Evolutionary conservation across 805 yeast genomes (phyloP).

Genomic region (Saturnispora galanensis): DNA sequence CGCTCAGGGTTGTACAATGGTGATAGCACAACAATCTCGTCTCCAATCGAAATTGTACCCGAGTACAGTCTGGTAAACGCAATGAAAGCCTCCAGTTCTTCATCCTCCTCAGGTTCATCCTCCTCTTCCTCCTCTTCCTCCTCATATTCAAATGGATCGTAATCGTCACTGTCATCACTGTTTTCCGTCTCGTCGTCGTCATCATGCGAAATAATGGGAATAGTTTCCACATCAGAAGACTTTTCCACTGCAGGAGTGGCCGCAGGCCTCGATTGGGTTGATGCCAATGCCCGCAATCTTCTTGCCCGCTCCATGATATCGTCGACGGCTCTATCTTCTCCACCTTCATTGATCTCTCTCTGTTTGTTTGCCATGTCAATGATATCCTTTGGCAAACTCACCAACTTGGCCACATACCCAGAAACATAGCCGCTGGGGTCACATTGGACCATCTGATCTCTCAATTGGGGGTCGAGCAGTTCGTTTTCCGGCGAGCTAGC

Average conservation of each 20-base stretch:
- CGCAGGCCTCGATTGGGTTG: conserved; percentile 1
- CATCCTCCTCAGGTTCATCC: conserved; percentile 24
- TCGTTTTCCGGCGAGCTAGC: conserved; percentile 44
- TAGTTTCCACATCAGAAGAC: too few species aligned
- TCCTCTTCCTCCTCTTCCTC: conserved; percentile 4
- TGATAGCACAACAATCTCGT: conserved; percentile 64
- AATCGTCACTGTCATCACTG: conserved; percentile 11
- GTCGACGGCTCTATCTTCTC: conserved; percentile 26
- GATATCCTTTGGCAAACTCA: conserved; percentile 72
- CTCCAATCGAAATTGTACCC: conserved; percentile 72
- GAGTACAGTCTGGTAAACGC: conserved; percentile 87
- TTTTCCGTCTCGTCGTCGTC: conserved; percentile 9
- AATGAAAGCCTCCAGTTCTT: conserved; percentile 53
- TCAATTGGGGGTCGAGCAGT: conserved; percentile 38
- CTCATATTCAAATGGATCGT: conserved; percentile 11
- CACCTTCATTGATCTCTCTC: conserved; percentile 3
- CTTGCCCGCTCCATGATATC: conserved; percentile 56
- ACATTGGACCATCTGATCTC: conserved; percentile 54
- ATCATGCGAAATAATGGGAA: conserved; percentile 9
- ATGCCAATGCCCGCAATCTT: conserved; percentile 8
- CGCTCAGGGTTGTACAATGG: conserved; percentile 71
- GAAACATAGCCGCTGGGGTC: conserved; percentile 53
- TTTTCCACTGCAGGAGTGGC: too few species aligned
- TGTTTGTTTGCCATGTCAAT: conserved; percentile 39
- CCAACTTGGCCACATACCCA: conserved; percentile 83